Conservation (phyloP, 164 flowering plant genomes). For the Taxillus chinensis region DNA sequence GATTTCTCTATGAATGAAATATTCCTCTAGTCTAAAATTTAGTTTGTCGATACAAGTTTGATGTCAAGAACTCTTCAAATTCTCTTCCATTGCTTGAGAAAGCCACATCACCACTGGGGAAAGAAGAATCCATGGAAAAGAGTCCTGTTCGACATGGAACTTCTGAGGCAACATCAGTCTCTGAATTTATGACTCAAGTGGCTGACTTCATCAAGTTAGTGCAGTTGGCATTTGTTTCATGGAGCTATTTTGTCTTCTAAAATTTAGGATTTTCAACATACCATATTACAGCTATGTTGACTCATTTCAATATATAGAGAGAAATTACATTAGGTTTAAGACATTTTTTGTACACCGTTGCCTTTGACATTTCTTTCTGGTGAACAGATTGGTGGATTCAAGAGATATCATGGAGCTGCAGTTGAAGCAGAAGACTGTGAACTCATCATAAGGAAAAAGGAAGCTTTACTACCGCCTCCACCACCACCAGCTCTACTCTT, state of each 20-base stretch:
- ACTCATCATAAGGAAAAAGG: constrained; percentile 67
- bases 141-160: not conserved
- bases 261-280: not conserved
- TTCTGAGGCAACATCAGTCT: constrained; percentile 6
- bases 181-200: constrained; percentile 8
- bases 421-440: constrained; percentile 73
- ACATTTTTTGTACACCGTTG: not conserved
- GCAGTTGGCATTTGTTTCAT: not conserved
- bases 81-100: not conserved
- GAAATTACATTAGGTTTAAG: not conserved
- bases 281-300: not conserved
- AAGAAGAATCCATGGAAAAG: not conserved
- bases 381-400: constrained; percentile 76
- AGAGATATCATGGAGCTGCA: constrained; percentile 79
- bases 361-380: not conserved
- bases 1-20: not conserved
- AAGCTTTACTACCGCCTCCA: constrained; percentile 55
- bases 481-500: constrained; percentile 28
- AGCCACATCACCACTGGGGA: not conserved
- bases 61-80: constrained; percentile 1
- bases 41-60: not conserved
- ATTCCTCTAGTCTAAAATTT: not conserved
- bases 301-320: not conserved
- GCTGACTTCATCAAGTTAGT: constrained; percentile 7
- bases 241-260: not conserved